Conservation (phyloP, 345 rosid genomes). For the Moricandia arvensis region DNA sequence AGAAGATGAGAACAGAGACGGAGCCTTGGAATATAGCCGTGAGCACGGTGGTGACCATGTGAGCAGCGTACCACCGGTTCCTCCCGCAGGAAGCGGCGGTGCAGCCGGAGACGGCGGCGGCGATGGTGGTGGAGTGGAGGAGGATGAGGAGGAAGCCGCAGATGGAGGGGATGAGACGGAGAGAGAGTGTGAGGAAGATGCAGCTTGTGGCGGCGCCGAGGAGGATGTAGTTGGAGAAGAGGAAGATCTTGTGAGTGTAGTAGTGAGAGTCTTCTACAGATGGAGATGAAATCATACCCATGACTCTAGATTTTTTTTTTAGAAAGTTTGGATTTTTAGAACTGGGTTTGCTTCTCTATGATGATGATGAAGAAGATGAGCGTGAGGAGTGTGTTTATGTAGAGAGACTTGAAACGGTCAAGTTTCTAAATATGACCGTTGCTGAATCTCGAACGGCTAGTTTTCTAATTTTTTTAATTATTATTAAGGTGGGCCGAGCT, state of each 20-base stretch:
- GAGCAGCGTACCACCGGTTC: constrained; percentile 70
- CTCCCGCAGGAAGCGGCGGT: constrained; percentile 52
- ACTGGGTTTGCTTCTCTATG: background rate
- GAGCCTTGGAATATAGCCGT: constrained; percentile 95
- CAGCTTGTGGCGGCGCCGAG: constrained; percentile 89
- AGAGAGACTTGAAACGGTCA: constrained; percentile 32
- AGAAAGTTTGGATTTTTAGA: background rate
- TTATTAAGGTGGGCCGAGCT: background rate
- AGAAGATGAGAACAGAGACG: constrained; percentile 71
- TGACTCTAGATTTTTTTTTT: background rate
- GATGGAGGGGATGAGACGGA: constrained; percentile 74
- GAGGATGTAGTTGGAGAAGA: constrained; percentile 79
- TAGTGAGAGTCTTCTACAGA: constrained; percentile 41
- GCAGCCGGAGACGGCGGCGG: constrained; percentile 68
- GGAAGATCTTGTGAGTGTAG: constrained; percentile 70
- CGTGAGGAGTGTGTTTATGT: constrained; percentile 1
- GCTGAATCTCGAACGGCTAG: constrained; percentile 38
- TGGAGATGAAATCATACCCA: constrained; percentile 36
- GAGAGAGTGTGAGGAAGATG: constrained; percentile 87
- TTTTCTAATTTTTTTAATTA: background rate
- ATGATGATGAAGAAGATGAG: constrained; percentile 17
- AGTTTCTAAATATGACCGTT: constrained; percentile 36
- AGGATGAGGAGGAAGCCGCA: constrained; percentile 51
- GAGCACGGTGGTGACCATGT: constrained; percentile 81
- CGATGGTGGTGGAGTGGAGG: constrained; percentile 50